Percentiles rank a stretch among this genome's conserved stretches.
These are phyloP conservation scores for Lasiodiplodia citricola DNA, from an alignment of 2,329 filamentous ascomycete species.

Conservation along the genomic window DNA sequence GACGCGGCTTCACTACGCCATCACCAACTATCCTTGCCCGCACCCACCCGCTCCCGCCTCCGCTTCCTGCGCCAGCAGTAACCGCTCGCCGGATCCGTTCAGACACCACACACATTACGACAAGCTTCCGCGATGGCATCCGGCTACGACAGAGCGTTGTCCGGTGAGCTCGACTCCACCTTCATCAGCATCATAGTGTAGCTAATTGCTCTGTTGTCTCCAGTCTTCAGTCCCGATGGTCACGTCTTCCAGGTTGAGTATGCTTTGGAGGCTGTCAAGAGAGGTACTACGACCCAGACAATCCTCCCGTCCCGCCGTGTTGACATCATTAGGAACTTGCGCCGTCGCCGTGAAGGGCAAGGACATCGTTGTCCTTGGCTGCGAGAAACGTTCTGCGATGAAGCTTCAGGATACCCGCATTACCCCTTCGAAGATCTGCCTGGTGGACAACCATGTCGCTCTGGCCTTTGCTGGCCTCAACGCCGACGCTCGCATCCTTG, in stretches of 20 bases:
- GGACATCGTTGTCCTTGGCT: constrained; percentile 94
- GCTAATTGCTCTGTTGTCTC: constrained; percentile 51
- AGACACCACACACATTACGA: background rate
- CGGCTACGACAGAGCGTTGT: constrained; percentile 98
- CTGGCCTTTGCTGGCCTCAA: constrained; percentile 97
- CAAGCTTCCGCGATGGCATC: constrained; percentile 60
- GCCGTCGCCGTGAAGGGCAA: constrained; percentile 96
- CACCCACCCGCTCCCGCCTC: constrained; percentile 3
- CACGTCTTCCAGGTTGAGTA: constrained; percentile 99
- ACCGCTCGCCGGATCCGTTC: background rate
- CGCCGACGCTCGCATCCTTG: constrained; percentile 94
- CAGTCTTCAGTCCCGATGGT: constrained; percentile 98
- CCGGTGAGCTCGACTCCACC: constrained; percentile 70
- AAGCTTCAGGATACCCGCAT: constrained; percentile 99
- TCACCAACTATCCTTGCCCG: constrained; percentile 8
- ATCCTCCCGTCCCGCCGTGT: constrained; percentile 9
- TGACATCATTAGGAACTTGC: constrained; percentile 75
- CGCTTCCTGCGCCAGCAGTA: background rate
- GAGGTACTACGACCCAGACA: constrained; percentile 66
- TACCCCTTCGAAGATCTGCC: constrained; percentile 96
- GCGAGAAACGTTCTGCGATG: constrained; percentile 98
- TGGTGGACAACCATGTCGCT: constrained; percentile 94
- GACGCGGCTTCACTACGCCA: constrained; percentile 24
- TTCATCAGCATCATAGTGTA: constrained; percentile 30
- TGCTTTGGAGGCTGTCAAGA: constrained; percentile 96